These are phyloP conservation scores for Myxozyma sirexii DNA, from an alignment of 805 yeast species.

Conservation along the genomic window DNA sequence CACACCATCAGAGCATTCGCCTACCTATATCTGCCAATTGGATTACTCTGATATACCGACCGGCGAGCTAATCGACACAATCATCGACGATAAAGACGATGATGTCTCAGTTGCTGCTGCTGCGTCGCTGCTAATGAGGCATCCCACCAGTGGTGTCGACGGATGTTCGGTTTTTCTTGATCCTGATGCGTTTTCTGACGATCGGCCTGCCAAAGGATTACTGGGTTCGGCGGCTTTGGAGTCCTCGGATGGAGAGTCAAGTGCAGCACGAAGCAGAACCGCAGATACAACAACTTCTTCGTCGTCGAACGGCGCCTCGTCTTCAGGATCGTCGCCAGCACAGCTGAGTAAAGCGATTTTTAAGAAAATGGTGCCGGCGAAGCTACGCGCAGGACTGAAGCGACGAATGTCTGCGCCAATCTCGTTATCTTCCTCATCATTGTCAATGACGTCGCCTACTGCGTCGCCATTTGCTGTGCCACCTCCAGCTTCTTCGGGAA, in stretches of 20 bases:
- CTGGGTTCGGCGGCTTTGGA: not conserved
- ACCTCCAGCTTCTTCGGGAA: not conserved
- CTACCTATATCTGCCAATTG: not conserved
- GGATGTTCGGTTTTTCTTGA: conserved; percentile 11
- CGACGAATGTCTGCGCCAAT: conserved; percentile 32
- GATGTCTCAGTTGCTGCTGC: conserved; percentile 29
- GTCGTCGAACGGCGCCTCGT: not conserved
- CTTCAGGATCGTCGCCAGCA: conserved; percentile 18
- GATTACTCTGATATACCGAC: not conserved
- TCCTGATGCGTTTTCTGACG: conserved; percentile 29
- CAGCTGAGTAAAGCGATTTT: conserved; percentile 23
- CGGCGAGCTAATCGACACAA: conserved; percentile 20
- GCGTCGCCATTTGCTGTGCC: not conserved
- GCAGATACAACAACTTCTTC: not conserved
- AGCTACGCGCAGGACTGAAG: conserved; percentile 20
- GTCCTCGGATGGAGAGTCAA: not conserved
- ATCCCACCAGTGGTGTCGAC: conserved; percentile 9
- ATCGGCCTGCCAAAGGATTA: not conserved
- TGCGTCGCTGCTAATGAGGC: conserved; percentile 22
- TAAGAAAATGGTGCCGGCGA: conserved; percentile 30
- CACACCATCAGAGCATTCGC: conserved; percentile 6
- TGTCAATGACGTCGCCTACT: conserved; percentile 12
- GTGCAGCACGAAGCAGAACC: not conserved
- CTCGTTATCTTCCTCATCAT: not conserved
- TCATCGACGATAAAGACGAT: conserved; percentile 26